phyloP scores from a whole-genome alignment of 2,329 filamentous ascomycete genomes.

The Erysiphe pisi region DNA sequence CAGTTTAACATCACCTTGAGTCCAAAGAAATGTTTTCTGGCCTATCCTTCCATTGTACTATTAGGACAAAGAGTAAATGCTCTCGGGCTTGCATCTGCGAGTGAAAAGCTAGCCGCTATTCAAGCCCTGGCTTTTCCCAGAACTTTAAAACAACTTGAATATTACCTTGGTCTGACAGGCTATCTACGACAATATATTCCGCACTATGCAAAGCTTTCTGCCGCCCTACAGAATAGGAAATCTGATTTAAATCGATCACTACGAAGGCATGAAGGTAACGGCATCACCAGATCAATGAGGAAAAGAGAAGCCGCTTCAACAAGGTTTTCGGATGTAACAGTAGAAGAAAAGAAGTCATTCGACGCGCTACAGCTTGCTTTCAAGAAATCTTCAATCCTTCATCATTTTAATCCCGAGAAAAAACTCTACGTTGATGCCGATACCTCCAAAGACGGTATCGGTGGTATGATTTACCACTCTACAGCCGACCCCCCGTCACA shows the following conservation, averaged over 20 bases:
- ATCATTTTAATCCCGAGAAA: neutral
- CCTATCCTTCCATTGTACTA: neutral
- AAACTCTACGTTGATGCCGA: neutral
- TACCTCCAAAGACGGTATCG: neutral
- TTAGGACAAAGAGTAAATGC: neutral
- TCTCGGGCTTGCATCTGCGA: neutral
- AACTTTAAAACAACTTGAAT: conserved; percentile 11
- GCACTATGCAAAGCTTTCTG: neutral
- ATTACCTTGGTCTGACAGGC: neutral
- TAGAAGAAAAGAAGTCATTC: neutral
- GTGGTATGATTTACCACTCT: conserved; percentile 7
- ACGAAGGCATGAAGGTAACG: neutral
- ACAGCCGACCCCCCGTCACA: neutral
- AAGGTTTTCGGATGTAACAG: too few relatives aligned
- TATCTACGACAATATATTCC: neutral
- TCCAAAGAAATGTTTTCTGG: conserved; percentile 18
- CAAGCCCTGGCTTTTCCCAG: neutral
- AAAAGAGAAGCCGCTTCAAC: too few relatives aligned
- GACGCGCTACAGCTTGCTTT: neutral
- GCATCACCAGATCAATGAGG: too few relatives aligned
- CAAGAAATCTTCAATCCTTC: neutral
- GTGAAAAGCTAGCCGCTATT: neutral
- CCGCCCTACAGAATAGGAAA: neutral
- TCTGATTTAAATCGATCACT: neutral
- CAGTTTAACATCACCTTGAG: neutral